Evolutionary conservation across 179 eudicot species (phyloP), one percentile per base, ranked within the genome.

Genomic region (Beta lomatogona): DNA sequence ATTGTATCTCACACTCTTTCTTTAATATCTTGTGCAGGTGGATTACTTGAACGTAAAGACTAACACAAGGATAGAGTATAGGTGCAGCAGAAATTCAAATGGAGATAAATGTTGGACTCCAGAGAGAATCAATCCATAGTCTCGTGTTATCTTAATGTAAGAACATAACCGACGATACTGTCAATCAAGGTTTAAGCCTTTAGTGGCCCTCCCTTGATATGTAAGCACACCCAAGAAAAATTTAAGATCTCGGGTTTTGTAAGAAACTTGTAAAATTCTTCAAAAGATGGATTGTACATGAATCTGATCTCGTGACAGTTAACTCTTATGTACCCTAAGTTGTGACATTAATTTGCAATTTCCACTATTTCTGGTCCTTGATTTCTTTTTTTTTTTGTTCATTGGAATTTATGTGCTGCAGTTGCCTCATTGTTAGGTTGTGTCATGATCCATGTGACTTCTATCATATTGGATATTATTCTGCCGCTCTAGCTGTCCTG

Each of bases 1-100:
- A 22, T 55, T 54, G 46, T 21, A 57, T 76, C 69, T 58, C 83
- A 70, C 58, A 74, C 71, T 69, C 65, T 46, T 41, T 73, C 68
- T 79, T 66, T 54, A 16, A 41, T 50, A 82, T 75, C 44, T 59
- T 78, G 73, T 67, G 50, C 91, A 94, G 97, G 98, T 95, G 60
- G 98, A 95, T 83, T 93, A 93, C 88, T 71, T 94, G 85, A 95
- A 95, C 84, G 75, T 95, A 85, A 95, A 93, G 91, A 90, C 84
- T 52, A 89, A 89, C 74, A 88, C 85, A 67, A 91, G 91, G 83
- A 79, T 86, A 70, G 54, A 76, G 71, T 93, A 87, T 77, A 81
- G 79, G 71, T 79, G 85, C 25, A 75, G 80, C 84, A 82, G 58
- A 75, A 80, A 58, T 71, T 73, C 22, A 76, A 82, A 80, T 66